Percentiles rank a stretch among this genome's conserved stretches.
Conservation (phyloP, 2,329 filamentous ascomycete species). For the Fusarium poae region DNA sequence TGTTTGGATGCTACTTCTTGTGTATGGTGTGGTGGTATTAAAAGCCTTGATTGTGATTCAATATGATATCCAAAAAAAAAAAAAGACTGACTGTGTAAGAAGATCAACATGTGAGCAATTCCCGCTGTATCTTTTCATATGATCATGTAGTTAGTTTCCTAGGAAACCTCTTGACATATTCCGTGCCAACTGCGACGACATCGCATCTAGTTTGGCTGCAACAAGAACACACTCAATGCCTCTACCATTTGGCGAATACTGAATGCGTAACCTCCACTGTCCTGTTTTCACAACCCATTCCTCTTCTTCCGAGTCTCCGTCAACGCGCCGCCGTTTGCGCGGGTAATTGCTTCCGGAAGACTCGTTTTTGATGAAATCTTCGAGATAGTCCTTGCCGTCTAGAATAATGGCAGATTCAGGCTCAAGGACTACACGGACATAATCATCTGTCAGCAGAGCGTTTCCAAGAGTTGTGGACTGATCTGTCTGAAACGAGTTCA, state of each 20-base stretch:
- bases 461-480: constrained; percentile 75
- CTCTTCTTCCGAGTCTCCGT: constrained; percentile 53
- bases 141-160: constrained; percentile 34
- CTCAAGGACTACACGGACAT: constrained; percentile 74
- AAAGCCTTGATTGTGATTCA: neutral
- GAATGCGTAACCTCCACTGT: constrained; percentile 79
- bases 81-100: neutral
- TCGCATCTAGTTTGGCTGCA: constrained; percentile 81
- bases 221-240: constrained; percentile 78
- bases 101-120: neutral
- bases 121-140: neutral
- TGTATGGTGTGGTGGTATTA: neutral
- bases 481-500: constrained; percentile 73
- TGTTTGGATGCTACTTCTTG: neutral
- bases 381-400: constrained; percentile 65
- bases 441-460: constrained; percentile 76
- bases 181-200: constrained; percentile 73
- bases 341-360: constrained; percentile 52
- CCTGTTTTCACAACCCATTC: constrained; percentile 76
- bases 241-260: constrained; percentile 63
- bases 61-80: constrained; percentile 7
- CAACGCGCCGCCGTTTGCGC: constrained; percentile 62
- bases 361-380: constrained; percentile 47
- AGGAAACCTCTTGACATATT: constrained; percentile 77
- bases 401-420: constrained; percentile 69